A percentile compares a stretch with the other conserved stretches of the same genome.
These are phyloP conservation scores for Graphilbum fragrans DNA, from an alignment of 2,329 filamentous ascomycete genomes.

Conservation along the genomic window DNA sequence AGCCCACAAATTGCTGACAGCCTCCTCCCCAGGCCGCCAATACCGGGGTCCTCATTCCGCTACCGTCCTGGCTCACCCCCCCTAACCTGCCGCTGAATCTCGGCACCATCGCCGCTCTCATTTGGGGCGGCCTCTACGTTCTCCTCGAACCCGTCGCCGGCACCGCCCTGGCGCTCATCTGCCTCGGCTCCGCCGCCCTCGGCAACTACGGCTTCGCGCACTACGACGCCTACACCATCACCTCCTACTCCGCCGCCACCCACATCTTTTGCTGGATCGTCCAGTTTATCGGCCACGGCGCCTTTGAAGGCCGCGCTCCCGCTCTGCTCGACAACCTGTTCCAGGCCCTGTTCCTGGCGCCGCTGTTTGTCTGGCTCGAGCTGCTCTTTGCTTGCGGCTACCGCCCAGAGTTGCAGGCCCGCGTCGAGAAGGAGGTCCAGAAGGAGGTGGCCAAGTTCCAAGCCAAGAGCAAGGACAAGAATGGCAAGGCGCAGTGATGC, in stretches of 20 bases:
- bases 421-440: conserved; percentile 65
- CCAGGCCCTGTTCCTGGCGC: conserved; percentile 84
- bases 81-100: conserved; percentile 56
- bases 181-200: conserved; percentile 62
- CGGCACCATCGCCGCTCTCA: conserved; percentile 49
- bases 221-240: conserved; percentile 34
- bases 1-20: too few relatives aligned
- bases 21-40: conserved; percentile 40
- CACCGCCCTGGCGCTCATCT: conserved; percentile 59
- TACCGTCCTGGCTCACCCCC: conserved; percentile 54
- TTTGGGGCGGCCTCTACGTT: conserved; percentile 73
- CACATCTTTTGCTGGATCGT: conserved; percentile 71
- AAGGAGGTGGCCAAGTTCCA: conserved; percentile 67
- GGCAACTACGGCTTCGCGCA: conserved; percentile 62
- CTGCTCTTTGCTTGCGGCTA: conserved; percentile 85
- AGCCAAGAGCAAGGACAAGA: conserved; percentile 31
- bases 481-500: conserved; percentile 37
- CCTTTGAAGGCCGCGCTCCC: conserved; percentile 77
- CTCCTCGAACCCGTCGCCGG: conserved; percentile 92
- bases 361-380: conserved; percentile 96
- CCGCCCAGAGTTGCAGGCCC: conserved; percentile 70
- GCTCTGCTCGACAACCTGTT: conserved; percentile 83
- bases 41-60: conserved; percentile 48
- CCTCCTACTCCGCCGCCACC: conserved; percentile 43
- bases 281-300: conserved; percentile 86